Evolutionary conservation across 148 eudicot genomes (phyloP).

Genomic region (Rhododendron williamsianum): DNA sequence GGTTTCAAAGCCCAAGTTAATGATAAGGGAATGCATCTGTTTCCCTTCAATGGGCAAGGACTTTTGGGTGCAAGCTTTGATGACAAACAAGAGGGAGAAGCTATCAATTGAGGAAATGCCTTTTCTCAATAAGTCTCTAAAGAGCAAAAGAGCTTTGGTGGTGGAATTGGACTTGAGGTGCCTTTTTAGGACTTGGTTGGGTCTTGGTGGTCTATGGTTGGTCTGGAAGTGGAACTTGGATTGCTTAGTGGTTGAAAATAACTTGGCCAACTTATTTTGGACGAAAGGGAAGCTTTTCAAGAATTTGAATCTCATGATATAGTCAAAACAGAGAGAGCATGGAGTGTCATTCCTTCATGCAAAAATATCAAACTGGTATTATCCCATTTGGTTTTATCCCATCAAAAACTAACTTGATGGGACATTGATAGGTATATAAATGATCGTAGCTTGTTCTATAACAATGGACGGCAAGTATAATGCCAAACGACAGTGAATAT

Average conservation of each 20-base stretch:
- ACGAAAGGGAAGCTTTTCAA: constrained; percentile 4
- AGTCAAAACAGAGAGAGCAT: not conserved
- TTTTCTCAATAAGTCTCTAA: constrained; percentile 29
- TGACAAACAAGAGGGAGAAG: constrained; percentile 30
- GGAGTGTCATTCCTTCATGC: not conserved
- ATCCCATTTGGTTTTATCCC: not conserved
- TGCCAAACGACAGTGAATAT: no score
- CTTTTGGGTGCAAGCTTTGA: constrained; percentile 33
- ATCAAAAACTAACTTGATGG: not conserved
- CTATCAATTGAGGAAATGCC: constrained; percentile 35
- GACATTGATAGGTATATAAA: not conserved
- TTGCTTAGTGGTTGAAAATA: not conserved
- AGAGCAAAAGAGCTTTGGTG: constrained; percentile 23
- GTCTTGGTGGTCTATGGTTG: constrained; percentile 24
- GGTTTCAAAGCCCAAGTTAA: constrained; percentile 29
- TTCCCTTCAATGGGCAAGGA: constrained; percentile 22
- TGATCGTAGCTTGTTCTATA: not conserved
- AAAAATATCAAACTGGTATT: not conserved
- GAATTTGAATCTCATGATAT: constrained; percentile 13
- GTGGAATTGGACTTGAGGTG: constrained; percentile 26
- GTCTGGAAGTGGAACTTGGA: constrained; percentile 18
- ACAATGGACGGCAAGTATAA: not conserved
- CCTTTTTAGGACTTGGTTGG: constrained; percentile 35
- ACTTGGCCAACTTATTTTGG: constrained; percentile 9
- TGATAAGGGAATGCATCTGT: constrained; percentile 26